Conservation (phyloP, 352 stramenopile genomes). For the Phytophthora pisi region DNA sequence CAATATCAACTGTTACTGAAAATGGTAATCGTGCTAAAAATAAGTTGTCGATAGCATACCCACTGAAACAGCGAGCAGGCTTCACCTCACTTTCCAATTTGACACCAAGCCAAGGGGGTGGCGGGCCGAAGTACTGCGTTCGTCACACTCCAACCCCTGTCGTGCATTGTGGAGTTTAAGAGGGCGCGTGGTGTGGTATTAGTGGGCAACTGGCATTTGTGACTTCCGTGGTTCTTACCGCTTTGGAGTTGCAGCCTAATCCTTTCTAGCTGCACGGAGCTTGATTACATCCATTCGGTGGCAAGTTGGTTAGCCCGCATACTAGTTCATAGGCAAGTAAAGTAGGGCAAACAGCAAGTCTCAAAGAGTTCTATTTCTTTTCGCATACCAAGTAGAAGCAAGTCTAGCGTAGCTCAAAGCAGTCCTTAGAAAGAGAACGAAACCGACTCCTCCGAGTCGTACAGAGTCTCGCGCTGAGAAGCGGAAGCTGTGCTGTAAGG, state of each 20-base stretch:
- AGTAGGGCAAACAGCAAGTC: background rate
- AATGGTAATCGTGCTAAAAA: background rate
- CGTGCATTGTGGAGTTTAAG: slow-evolving; percentile 18
- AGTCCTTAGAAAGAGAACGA: background rate
- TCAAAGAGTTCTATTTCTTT: background rate
- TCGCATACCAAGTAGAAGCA: background rate
- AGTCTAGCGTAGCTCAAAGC: background rate
- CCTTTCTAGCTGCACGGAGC: slow-evolving; percentile 19
- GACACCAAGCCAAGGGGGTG: slow-evolving; percentile 10
- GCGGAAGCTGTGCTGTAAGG: background rate
- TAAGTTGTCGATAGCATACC: background rate
- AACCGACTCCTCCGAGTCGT: slow-evolving; percentile 1
- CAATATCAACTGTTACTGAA: background rate
- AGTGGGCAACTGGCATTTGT: slow-evolving; percentile 16
- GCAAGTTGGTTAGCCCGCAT: slow-evolving; percentile 10
- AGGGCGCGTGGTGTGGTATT: slow-evolving; percentile 16
- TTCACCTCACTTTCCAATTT: slow-evolving; percentile 14
- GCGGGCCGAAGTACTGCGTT: slow-evolving; percentile 19
- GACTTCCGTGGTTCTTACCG: slow-evolving; percentile 16
- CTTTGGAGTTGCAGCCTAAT: slow-evolving; percentile 17
- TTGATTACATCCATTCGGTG: slow-evolving; percentile 7
- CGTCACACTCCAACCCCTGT: slow-evolving; percentile 15
- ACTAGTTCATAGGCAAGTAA: background rate
- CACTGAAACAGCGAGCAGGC: background rate
- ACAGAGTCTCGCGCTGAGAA: slow-evolving; percentile 17